Base-by-base conservation (phyloP, 2,329 filamentous ascomycete species). In the Zasmidium cellare region DNA sequence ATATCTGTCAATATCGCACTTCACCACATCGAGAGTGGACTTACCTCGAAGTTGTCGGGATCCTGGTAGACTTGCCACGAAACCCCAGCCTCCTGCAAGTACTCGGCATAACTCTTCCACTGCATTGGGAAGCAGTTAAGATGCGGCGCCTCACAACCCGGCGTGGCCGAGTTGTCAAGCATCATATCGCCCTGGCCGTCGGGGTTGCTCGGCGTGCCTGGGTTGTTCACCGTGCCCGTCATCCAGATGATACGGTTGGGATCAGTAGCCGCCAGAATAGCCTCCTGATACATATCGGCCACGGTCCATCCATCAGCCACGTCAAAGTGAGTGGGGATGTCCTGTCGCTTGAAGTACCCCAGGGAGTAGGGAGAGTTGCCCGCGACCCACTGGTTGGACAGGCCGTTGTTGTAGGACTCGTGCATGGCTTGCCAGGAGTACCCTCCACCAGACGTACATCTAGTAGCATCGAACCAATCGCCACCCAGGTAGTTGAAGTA, bases 261-360 rank as follows among this genome's bases (percentile, higher is more conserved):
- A 53, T 78, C 80, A 0, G 82, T 84, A 0, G 80, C 76, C 0
- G 80, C 80, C 28, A 84, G 77, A 53, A 82, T 76, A 1, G 74
- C 72, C 69, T 84, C 80, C 74, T 76, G 55, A 58, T 84, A 84
- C 81, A 84, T 84, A 64, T 84, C 82, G 1, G 75, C 80, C n/a
- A 82, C 64, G 0, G 81, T 80, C 77, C 79, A 84, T 6, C 74
- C 79, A 52, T 84, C 82, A 0, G 81, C 82, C 61, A 84, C 75
- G 3, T 77, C 76, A 66, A 79, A 84, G n/a, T 84, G 82, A 14
- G 81, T 75, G 0, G 81, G 82, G n/a, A 84, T 71, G 57, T 84
- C 82, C 3, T 73, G 65, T 18, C 79, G 70, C 57, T 78, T 79
- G 60, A 77, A 76, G 65, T 82, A 80, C 0, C 78, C 80, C 74